A percentile compares a stretch with the other conserved stretches of the same genome.
phyloP scores from a whole-genome alignment of 441 rosid species.

The Erodium chrysanthum region DNA sequence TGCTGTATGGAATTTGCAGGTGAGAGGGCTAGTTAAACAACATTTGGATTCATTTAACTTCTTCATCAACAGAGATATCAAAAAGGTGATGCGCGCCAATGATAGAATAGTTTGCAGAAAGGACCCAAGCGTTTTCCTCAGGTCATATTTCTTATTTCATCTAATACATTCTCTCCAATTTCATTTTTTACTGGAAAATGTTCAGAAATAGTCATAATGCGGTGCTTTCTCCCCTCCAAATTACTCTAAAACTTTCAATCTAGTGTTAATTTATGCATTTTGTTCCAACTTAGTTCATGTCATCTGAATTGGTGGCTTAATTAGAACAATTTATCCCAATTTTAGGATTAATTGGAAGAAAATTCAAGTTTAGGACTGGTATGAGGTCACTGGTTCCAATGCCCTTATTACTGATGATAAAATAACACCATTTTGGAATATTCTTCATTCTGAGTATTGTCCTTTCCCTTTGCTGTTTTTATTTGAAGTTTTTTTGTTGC shows the following conservation, averaged over 20 bases:
- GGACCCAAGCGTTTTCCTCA: constrained; percentile 51
- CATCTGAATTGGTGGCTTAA: too few relatives aligned
- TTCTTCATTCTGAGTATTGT: background rate
- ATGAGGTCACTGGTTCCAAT: too few relatives aligned
- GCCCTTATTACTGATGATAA: too few relatives aligned
- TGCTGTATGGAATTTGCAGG: constrained; percentile 31
- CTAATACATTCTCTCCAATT: background rate
- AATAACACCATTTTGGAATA: background rate
- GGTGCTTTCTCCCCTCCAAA: background rate
- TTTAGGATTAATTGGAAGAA: too few relatives aligned
- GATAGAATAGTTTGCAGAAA: constrained; percentile 36
- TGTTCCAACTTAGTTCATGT: background rate
- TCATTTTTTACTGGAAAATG: too few relatives aligned
- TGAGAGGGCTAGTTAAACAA: constrained; percentile 89
- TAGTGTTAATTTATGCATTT: background rate
- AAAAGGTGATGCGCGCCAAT: constrained; percentile 80
- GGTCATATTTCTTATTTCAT: constrained; percentile 26
- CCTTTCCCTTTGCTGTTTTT: background rate
- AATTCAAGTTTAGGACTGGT: too few relatives aligned
- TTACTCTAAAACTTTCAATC: too few relatives aligned
- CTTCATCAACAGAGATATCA: constrained; percentile 64
- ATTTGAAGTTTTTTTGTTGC: background rate
- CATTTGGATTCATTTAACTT: constrained; percentile 84
- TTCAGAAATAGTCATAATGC: too few relatives aligned
- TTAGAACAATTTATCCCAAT: too few relatives aligned